These are phyloP conservation scores for Aspergillus quadricinctus DNA, from an alignment of 2,329 filamentous ascomycete genomes.

Conservation along the genomic window DNA sequence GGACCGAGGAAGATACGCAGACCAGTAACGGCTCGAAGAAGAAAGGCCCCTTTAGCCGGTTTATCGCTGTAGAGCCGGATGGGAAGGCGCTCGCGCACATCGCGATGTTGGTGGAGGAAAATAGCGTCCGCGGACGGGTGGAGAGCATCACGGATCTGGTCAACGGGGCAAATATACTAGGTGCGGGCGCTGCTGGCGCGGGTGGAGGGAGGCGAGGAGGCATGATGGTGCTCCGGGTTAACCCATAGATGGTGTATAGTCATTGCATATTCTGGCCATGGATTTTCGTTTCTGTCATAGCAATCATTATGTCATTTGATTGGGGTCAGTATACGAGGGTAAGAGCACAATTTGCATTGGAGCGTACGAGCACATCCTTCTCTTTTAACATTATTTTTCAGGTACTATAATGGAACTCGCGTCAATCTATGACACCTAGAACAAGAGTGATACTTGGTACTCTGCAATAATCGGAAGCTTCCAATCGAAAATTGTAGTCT, in stretches of 20 bases:
- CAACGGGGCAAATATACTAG: conserved; percentile 32
- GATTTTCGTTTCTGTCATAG: background rate
- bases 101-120: conserved; percentile 31
- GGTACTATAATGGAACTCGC: background rate
- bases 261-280: background rate
- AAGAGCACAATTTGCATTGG: background rate
- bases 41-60: conserved; percentile 26
- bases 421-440: background rate
- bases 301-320: background rate
- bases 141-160: conserved; percentile 32
- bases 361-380: background rate
- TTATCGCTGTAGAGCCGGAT: conserved; percentile 37
- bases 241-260: conserved; percentile 13
- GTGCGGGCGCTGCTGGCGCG: conserved; percentile 24
- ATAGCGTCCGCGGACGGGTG: conserved; percentile 30
- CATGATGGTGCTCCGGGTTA: conserved; percentile 33
- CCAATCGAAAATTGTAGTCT: background rate
- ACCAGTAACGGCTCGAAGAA: conserved; percentile 7
- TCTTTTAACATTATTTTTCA: background rate
- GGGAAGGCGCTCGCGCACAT: conserved; percentile 30
- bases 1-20: conserved; percentile 1
- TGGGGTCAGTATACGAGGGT: background rate
- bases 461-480: background rate
- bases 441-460: background rate
- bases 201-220: conserved; percentile 24